These are phyloP conservation scores for Sinapis alba DNA, from an alignment of 441 rosid genomes.

Conservation along the genomic window DNA sequence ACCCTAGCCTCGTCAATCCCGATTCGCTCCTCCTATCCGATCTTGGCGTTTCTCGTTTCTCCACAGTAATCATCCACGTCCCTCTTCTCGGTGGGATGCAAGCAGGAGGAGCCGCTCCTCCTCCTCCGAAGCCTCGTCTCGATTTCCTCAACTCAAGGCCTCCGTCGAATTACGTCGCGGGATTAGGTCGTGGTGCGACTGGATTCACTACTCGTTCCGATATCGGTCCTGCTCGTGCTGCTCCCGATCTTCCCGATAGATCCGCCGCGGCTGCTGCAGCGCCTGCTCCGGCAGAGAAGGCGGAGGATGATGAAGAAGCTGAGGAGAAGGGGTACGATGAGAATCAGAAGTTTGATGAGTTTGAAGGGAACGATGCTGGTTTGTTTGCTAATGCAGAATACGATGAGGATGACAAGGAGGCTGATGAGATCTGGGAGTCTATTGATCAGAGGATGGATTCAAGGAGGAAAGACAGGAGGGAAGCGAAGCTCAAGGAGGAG, in stretches of 20 bases:
- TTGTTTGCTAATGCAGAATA: constrained; percentile 88
- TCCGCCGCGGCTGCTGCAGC: constrained; percentile 48
- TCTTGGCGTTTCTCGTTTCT: constrained; percentile 50
- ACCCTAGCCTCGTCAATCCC: constrained; percentile 16
- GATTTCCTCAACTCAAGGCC: constrained; percentile 91
- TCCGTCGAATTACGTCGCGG: constrained; percentile 87
- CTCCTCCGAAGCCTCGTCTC: constrained; percentile 66
- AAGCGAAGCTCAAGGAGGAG: constrained; percentile 84
- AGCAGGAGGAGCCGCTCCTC: constrained; percentile 2
- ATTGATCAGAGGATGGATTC: constrained; percentile 92
- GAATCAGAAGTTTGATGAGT: constrained; percentile 96
- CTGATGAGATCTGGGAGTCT: constrained; percentile 93
- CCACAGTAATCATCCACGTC: constrained; percentile 65
- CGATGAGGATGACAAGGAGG: constrained; percentile 93
- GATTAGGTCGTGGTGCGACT: constrained; percentile 95
- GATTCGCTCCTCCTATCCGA: constrained; percentile 42
- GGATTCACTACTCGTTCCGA: constrained; percentile 94
- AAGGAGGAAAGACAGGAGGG: constrained; percentile 82
- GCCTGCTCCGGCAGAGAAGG: constrained; percentile 49
- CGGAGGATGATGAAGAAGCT: constrained; percentile 81
- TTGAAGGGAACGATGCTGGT: constrained; percentile 97
- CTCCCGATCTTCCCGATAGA: constrained; percentile 84
- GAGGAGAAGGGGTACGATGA: constrained; percentile 94
- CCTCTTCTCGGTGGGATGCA: constrained; percentile 76
- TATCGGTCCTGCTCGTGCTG: constrained; percentile 95